These are phyloP conservation scores for Colletotrichum sp. DNA, from an alignment of 2,329 filamentous ascomycete species.

Conservation along the genomic window DNA sequence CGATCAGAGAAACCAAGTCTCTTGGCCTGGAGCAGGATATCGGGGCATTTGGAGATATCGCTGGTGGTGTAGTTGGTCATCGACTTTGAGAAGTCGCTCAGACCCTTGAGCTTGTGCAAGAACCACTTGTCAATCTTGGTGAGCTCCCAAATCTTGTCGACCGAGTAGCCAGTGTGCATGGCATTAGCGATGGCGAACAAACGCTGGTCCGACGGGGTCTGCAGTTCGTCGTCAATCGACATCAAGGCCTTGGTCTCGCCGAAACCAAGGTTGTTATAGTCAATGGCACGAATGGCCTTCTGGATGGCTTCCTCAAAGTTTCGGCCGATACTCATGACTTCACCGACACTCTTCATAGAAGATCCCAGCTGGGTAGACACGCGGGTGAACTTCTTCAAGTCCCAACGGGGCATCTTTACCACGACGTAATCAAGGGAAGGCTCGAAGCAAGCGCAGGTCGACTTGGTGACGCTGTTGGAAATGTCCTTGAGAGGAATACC, in stretches of 20 bases:
- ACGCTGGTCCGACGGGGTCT: constrained; percentile 96
- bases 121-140: constrained; percentile 99
- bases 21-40: constrained; percentile 83
- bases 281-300: constrained; percentile 94
- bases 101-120: constrained; percentile 84
- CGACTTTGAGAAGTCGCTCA: constrained; percentile 85
- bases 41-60: constrained; percentile 66
- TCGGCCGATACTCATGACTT: constrained; percentile 97
- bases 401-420: constrained; percentile 98
- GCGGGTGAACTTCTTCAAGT: constrained; percentile 97
- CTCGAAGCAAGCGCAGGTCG: constrained; percentile 97
- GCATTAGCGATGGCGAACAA: constrained; percentile 98
- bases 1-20: constrained; percentile 92
- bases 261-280: constrained; percentile 95
- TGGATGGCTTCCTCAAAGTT: constrained; percentile 99
- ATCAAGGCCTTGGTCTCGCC: constrained; percentile 90
- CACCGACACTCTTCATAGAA: constrained; percentile 99
- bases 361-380: constrained; percentile 96
- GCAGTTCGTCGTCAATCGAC: constrained; percentile 94
- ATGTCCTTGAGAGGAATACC: constrained; percentile 96
- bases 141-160: constrained; percentile 97
- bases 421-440: constrained; percentile 97
- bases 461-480: constrained; percentile 92
- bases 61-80: constrained; percentile 71
- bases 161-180: constrained; percentile 91